Percentiles rank a stretch among this genome's conserved stretches.
These are phyloP conservation scores for Oryza punctata DNA, from an alignment of 176 grass and related monocot genomes.

Conservation along the genomic window DNA sequence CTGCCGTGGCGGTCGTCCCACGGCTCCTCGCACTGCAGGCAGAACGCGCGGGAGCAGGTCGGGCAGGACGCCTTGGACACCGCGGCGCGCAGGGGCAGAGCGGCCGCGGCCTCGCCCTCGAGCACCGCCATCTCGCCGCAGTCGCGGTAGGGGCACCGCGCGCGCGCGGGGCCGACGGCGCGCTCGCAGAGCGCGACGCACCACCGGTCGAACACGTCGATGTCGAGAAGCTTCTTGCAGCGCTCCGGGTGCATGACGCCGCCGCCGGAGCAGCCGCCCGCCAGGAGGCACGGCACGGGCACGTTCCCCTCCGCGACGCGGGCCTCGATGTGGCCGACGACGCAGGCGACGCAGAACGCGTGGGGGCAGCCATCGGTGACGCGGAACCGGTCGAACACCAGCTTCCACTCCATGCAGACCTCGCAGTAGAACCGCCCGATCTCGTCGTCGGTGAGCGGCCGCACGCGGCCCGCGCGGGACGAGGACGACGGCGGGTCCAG, in stretches of 20 bases:
- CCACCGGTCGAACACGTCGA: slow-evolving; percentile 54
- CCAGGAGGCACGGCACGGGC: slow-evolving; percentile 32
- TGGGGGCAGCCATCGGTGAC: slow-evolving; percentile 2
- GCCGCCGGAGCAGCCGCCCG: slow-evolving; percentile 18
- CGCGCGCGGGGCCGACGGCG: slow-evolving; percentile 26
- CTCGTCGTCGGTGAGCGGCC: slow-evolving; percentile 45
- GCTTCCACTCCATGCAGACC: slow-evolving; percentile 31
- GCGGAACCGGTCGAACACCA: slow-evolving; percentile 30
- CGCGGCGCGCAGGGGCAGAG: background rate
- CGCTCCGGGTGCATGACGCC: slow-evolving; percentile 39
- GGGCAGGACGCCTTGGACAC: slow-evolving; percentile 15
- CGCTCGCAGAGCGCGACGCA: slow-evolving; percentile 51
- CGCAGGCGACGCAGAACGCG: slow-evolving; percentile 47
- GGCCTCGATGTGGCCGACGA: slow-evolving; percentile 38
- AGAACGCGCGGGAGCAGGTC: slow-evolving; percentile 18
- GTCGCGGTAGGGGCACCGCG: slow-evolving; percentile 35
- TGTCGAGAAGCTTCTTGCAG: slow-evolving; percentile 49
- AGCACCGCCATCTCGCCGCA: slow-evolving; percentile 35
- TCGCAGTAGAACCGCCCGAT: slow-evolving; percentile 41
- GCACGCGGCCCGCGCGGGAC: background rate
- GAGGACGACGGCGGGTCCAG: background rate
- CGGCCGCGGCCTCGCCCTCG: background rate
- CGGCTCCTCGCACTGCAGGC: slow-evolving; percentile 45
- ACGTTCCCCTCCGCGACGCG: slow-evolving; percentile 30
- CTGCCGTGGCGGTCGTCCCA: slow-evolving; percentile 26